Percentiles rank a stretch among this genome's conserved stretches.
Conservation (phyloP, 768 basidiomycete genomes). For the Suillus subluteus region DNA sequence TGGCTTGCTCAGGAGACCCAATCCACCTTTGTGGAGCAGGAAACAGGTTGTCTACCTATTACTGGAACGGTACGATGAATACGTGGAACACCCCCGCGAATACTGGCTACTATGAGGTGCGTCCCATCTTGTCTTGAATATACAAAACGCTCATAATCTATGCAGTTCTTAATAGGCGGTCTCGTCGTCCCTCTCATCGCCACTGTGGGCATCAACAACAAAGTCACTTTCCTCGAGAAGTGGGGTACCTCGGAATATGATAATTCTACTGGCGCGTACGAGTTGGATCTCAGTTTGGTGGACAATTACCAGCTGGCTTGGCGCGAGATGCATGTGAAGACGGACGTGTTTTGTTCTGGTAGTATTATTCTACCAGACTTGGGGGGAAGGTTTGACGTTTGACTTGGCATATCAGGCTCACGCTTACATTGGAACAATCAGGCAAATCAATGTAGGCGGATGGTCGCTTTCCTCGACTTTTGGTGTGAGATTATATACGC, state of each 20-base stretch:
- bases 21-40: constrained; percentile 69
- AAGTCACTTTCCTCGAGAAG: constrained; percentile 82
- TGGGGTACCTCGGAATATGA: constrained; percentile 59
- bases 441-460: constrained; percentile 33
- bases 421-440: not conserved
- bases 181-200: constrained; percentile 74
- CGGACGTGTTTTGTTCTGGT: constrained; percentile 82
- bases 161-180: constrained; percentile 53
- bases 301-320: constrained; percentile 52
- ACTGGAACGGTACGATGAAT: constrained; percentile 55
- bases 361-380: constrained; percentile 77
- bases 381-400: constrained; percentile 39
- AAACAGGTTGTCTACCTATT: constrained; percentile 55
- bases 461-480: constrained; percentile 75
- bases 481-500: constrained; percentile 74
- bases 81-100: constrained; percentile 68
- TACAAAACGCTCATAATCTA: constrained; percentile 5
- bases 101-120: constrained; percentile 72
- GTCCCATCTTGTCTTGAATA: constrained; percentile 21
- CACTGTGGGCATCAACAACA: constrained; percentile 80
- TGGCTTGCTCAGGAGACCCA: constrained; percentile 72
- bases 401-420: not conserved
- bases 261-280: constrained; percentile 80
- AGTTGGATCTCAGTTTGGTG: constrained; percentile 66
- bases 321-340: constrained; percentile 76